A percentile compares a stretch with the other conserved stretches of the same genome.
These are phyloP conservation scores for Chlamydomonas incerta DNA, from an alignment of 139 green algal species.

Conservation along the genomic window DNA sequence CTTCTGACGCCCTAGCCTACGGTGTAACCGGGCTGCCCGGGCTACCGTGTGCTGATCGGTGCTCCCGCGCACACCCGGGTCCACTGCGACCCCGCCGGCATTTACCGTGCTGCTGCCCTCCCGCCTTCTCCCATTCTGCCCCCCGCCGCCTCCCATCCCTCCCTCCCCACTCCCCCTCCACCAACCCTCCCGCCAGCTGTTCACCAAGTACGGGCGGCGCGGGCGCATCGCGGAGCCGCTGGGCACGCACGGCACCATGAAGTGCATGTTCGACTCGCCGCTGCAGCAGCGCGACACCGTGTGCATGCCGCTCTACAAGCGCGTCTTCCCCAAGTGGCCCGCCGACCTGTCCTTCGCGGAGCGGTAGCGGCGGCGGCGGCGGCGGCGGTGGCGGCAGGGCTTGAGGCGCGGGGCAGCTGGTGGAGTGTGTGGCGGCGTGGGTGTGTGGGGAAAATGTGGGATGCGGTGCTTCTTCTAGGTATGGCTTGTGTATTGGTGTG, in stretches of 20 bases:
- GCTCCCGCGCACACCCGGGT: too few relatives aligned
- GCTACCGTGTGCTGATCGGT: too few relatives aligned
- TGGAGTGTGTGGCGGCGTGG: too few relatives aligned
- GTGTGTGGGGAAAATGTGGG: background rate
- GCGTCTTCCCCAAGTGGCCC: conserved; percentile 94
- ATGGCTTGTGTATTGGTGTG: too few relatives aligned
- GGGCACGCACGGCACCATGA: conserved; percentile 96
- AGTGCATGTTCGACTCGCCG: conserved; percentile 92
- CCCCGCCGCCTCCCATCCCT: background rate
- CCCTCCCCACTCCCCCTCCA: background rate
- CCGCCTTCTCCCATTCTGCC: background rate
- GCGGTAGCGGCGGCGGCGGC: background rate
- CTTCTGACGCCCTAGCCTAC: too few relatives aligned
- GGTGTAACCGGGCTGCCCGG: too few relatives aligned
- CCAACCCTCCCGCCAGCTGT: background rate
- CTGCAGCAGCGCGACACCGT: conserved; percentile 94
- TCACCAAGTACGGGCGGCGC: conserved; percentile 78
- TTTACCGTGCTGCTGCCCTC: background rate
- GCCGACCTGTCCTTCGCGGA: conserved; percentile 44
- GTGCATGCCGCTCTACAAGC: conserved; percentile 97
- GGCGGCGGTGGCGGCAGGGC: background rate
- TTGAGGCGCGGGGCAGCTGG: too few relatives aligned
- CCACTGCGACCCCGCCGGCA: too few relatives aligned
- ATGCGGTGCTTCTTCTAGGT: too few relatives aligned
- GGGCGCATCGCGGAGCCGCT: conserved; percentile 95